Percentiles rank a stretch among this genome's conserved stretches.
Evolutionary conservation across 2,329 filamentous ascomycete species (phyloP).

Genomic region (Fusarium napiforme): DNA sequence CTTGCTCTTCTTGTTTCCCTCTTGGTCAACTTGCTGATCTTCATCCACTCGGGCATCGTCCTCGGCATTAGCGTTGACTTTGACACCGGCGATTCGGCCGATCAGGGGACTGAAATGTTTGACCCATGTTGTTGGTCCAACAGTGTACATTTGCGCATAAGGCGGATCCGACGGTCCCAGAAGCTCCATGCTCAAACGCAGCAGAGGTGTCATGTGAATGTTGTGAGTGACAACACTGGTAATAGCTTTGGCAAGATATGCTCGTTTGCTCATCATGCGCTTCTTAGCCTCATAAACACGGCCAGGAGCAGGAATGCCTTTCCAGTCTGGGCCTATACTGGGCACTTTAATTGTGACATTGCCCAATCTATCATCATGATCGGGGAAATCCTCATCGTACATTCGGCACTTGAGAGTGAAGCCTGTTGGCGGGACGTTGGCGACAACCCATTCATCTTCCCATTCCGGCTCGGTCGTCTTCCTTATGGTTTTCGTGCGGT

Average conservation of each 20-base stretch:
- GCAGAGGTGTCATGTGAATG: constrained; percentile 73
- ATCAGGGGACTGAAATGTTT: constrained; percentile 92
- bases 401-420: constrained; percentile 87
- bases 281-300: constrained; percentile 80
- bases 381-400: constrained; percentile 89
- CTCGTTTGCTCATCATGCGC: constrained; percentile 85
- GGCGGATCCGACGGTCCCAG: constrained; percentile 78
- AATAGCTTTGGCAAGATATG: constrained; percentile 79
- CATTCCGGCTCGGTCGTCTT: constrained; percentile 79
- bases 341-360: constrained; percentile 79
- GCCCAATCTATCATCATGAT: constrained; percentile 88
- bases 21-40: constrained; percentile 36
- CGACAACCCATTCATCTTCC: constrained; percentile 88
- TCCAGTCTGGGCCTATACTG: constrained; percentile 72
- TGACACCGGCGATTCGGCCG: constrained; percentile 80
- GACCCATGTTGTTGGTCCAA: constrained; percentile 80
- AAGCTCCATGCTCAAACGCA: constrained; percentile 81
- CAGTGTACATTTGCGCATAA: constrained; percentile 78
- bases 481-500: constrained; percentile 81
- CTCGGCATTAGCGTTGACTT: constrained; percentile 70
- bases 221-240: constrained; percentile 70
- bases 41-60: constrained; percentile 50
- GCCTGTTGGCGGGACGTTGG: constrained; percentile 82
- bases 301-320: constrained; percentile 69
- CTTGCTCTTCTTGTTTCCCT: constrained; percentile 58